Evolutionary conservation across 164 flowering plant genomes (phyloP), one percentile per base, ranked within the genome.

Genomic region (Nelumbo lutea): DNA sequence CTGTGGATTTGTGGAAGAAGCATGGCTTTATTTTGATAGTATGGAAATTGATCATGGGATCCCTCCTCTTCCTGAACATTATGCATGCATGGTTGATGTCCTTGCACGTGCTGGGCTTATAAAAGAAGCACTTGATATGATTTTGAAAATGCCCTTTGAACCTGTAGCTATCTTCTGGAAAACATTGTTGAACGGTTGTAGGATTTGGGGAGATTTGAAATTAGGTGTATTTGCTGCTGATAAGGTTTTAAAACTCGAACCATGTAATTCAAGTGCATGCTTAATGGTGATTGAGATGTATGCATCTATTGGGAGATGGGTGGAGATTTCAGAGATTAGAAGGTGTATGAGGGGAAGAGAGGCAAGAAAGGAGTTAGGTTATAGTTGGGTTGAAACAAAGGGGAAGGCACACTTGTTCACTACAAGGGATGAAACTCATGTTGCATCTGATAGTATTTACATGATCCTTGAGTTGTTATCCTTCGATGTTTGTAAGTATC

Each of bases 301-400:
- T 69, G 68, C 66, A 45, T 72, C 70, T 48, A 72, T 53, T 62
- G 79, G 81, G 62, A 66, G 72, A 47, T 52, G 64, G 64, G 47
- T 39, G 38, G 74, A 68, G 39, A 68, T 52, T 62, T 57, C 15
- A 38, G 73, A 76, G 48, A 45, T 73, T 59, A 75, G 81, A 69
- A 71, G 61, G 62, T 39, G 27, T 56, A 68, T 75, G 77, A 73
- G 68, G 44, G 77, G 68, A 62, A 61, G 46, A 66, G 79, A 67
- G 66, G 61, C 65, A 57, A 70, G 15, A 40, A 72, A 80, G 70
- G 78, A 76, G 65, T 39, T 70, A 59, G 75, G 79, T 27, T 61
- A 45, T 67, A 80, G 83, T 69, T 80, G 79, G 79, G 60, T 80
- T 62, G 83, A 80, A 52, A 74, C 78, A 55, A 56, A 71, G 47